Percentiles rank a stretch among this genome's conserved stretches.
These are phyloP conservation scores for Phytopythium sindhum DNA, from an alignment of 352 stramenopile genomes.

Conservation along the genomic window DNA sequence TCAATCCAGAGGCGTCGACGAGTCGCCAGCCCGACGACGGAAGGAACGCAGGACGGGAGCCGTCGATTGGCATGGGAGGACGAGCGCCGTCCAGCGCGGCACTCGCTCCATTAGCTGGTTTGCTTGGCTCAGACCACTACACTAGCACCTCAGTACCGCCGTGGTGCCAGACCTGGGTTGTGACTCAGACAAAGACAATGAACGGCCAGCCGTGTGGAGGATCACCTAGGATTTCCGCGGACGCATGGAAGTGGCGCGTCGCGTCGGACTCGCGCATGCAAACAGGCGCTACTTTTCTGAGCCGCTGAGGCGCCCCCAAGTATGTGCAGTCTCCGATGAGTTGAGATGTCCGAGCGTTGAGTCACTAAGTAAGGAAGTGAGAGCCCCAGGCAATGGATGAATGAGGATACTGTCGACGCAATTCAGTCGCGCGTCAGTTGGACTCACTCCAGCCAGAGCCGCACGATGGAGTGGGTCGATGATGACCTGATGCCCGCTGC, in stretches of 20 bases:
- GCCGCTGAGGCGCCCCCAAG: background rate
- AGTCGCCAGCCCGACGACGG: background rate
- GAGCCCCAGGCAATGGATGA: too few species aligned
- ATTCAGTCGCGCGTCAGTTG: background rate
- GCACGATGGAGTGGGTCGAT: background rate
- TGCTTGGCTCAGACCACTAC: background rate
- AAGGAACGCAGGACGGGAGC: background rate
- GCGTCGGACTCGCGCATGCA: background rate
- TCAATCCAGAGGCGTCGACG: background rate
- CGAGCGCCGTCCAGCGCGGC: background rate
- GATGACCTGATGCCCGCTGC: background rate
- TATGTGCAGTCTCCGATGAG: too few species aligned
- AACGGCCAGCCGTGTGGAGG: background rate
- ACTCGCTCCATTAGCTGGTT: background rate
- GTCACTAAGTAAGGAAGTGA: too few species aligned
- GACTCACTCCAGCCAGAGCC: background rate
- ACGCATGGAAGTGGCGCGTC: background rate
- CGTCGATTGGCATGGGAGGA: background rate
- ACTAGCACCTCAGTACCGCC: background rate
- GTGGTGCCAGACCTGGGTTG: constrained; percentile 1
- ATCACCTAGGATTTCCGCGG: background rate
- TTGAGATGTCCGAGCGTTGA: too few species aligned
- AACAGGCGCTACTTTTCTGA: background rate
- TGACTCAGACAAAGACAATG: too few species aligned
- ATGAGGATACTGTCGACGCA: too few species aligned